These are phyloP conservation scores for Phytopythium vexans DNA, from an alignment of 352 stramenopile species.

Conservation along the genomic window DNA sequence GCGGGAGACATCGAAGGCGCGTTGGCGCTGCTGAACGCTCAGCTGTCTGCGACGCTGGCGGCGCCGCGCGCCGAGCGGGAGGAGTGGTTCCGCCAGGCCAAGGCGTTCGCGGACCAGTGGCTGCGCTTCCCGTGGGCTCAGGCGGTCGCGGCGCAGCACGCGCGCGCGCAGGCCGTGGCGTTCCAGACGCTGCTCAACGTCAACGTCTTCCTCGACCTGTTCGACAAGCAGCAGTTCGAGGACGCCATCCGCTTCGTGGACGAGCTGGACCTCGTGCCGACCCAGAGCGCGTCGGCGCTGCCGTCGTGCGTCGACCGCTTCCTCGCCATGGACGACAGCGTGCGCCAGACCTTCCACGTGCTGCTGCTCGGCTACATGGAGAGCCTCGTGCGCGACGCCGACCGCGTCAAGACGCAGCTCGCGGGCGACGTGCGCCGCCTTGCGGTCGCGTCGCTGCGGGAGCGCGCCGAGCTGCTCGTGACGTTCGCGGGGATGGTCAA, in stretches of 20 bases:
- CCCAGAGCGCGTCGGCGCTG: conserved; percentile 55
- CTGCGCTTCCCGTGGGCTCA: conserved; percentile 86
- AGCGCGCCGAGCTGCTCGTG: conserved; percentile 80
- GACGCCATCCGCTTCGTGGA: conserved; percentile 84
- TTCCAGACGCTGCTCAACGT: conserved; percentile 88
- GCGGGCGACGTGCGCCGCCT: conserved; percentile 52
- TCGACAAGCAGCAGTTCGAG: conserved; percentile 79
- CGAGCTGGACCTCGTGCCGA: conserved; percentile 69
- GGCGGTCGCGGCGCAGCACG: conserved; percentile 65
- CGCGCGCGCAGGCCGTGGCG: conserved; percentile 58
- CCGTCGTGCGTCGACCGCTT: conserved; percentile 80
- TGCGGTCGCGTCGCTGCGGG: conserved; percentile 45
- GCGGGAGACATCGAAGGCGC: conserved; percentile 75
- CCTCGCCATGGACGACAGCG: conserved; percentile 71
- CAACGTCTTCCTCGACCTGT: conserved; percentile 83
- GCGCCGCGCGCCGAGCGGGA: conserved; percentile 61
- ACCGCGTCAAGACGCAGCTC: conserved; percentile 69
- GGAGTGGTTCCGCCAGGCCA: conserved; percentile 78
- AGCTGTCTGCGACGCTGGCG: conserved; percentile 61
- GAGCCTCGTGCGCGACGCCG: conserved; percentile 80
- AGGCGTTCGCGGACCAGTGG: conserved; percentile 85
- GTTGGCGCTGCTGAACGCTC: conserved; percentile 70
- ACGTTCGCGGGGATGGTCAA: conserved; percentile 89
- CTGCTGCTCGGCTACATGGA: conserved; percentile 86
- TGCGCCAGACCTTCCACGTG: conserved; percentile 85